Evolutionary conservation across 2,329 filamentous ascomycete species (phyloP), one percentile per base, ranked within the genome.

Genomic region (Diaporthe citrichinensis): DNA sequence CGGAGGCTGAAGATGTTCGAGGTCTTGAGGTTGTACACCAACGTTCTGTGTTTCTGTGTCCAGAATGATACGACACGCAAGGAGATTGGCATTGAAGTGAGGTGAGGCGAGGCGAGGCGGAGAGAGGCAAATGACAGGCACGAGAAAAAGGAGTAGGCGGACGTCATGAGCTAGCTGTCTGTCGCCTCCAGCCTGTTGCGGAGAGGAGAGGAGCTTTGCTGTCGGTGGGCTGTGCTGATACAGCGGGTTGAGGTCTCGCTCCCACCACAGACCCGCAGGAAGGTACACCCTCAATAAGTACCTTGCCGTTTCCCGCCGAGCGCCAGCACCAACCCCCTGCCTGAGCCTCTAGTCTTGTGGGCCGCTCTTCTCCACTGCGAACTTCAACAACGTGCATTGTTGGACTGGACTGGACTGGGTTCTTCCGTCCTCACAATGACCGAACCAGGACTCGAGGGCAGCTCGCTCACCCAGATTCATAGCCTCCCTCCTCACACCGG

Each of bases 1-100:
- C 34, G n/a, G 65, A 69, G 65, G 65, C 65, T 69, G 49, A 69
- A 69, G 65, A 55, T 36, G 65, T 39, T 53, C 23, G 65, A 41
- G 46, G 34, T 39, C 20, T 39, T 41, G 49, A 69, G 65, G 65
- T 69, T 55, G 65, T 41, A 69, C 65, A 55, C 5, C 65, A 69
- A 69, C 65, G 65, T 69, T 28, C 34, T 36, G 46, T 53, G n/a
- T 41, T 69, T 28, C 34, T 36, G 46, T 53, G 34, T 41, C 65
- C 65, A 53, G 23, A 53, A 39, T 39, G 65, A 53, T 39, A 68
- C 34, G 46, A 53, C 31, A 53, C 15, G 34, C 46, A 25, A 31
- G 25, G 62, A 51, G 46, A 68, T 59, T 65, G 8, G 59, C 59
- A 46, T 23, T 55, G 51, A 28, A 25, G 25, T 55, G 51, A 51